Evolutionary conservation across 2,329 filamentous ascomycete genomes (phyloP).

Genomic region (Macrophomina tecta): DNA sequence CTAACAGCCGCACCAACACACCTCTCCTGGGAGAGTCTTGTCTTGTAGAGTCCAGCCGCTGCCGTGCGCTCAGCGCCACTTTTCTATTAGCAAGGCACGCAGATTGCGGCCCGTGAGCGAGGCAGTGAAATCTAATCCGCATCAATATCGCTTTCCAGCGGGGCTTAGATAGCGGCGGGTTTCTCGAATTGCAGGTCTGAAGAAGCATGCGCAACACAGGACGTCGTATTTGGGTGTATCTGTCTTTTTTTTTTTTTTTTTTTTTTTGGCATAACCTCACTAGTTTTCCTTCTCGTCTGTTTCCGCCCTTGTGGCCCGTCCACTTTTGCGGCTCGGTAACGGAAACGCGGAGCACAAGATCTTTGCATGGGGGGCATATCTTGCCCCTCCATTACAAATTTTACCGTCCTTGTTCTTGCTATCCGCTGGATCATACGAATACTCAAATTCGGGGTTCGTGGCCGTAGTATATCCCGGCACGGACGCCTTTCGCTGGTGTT

Average conservation of each 20-base stretch:
- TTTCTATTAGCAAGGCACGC: background rate
- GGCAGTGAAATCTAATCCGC: background rate
- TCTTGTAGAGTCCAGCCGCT: background rate
- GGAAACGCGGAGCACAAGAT: background rate
- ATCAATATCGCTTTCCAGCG: background rate
- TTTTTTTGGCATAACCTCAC: background rate
- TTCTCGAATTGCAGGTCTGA: background rate
- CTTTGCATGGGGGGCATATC: background rate
- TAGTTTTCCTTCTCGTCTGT: background rate
- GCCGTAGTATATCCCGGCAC: no score
- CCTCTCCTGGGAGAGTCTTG: background rate
- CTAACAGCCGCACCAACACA: background rate
- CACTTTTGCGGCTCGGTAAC: background rate
- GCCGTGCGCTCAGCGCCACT: background rate
- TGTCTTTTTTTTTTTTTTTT: background rate
- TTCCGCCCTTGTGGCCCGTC: background rate
- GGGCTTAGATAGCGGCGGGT: no score
- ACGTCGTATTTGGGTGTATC: slow-evolving; percentile 9
- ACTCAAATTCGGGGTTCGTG: background rate
- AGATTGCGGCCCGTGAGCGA: background rate
- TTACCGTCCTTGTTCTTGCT: background rate
- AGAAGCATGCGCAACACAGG: background rate
- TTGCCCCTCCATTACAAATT: background rate
- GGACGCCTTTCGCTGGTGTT: no score
- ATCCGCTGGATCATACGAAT: background rate